Percentiles rank a stretch among this genome's conserved stretches.
phyloP scores from a whole-genome alignment of 805 yeast genomes.

The Saturnispora kantuleensis region DNA sequence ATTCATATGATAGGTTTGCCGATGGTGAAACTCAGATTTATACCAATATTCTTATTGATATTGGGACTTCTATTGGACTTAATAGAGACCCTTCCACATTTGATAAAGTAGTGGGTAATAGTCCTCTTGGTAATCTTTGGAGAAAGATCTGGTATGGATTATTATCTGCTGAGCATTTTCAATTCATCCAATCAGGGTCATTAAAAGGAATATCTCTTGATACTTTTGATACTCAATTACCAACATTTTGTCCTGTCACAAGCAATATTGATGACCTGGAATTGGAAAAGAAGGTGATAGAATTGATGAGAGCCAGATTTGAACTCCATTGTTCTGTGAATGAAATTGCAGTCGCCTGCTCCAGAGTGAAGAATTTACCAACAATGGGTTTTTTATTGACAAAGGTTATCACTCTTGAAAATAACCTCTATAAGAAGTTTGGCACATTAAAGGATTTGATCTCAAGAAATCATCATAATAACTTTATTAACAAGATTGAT shows the following conservation, averaged over 20 bases:
- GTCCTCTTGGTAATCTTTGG: constrained; percentile 34
- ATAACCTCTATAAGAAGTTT: constrained; percentile 22
- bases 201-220: constrained; percentile 32
- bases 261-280: constrained; percentile 30
- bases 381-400: constrained; percentile 30
- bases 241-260: constrained; percentile 29
- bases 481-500: constrained; percentile 16
- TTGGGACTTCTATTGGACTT: constrained; percentile 58
- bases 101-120: constrained; percentile 10
- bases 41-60: constrained; percentile 49
- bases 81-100: constrained; percentile 58
- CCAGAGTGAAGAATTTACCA: constrained; percentile 33
- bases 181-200: constrained; percentile 39
- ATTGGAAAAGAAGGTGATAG: constrained; percentile 34
- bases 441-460: constrained; percentile 24
- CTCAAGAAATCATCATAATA: constrained; percentile 15
- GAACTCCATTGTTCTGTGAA: constrained; percentile 25
- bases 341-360: constrained; percentile 28
- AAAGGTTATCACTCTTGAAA: constrained; percentile 30
- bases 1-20: constrained; percentile 43
- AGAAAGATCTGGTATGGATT: constrained; percentile 52
- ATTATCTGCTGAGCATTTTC: constrained; percentile 35
- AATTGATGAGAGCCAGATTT: constrained; percentile 23
- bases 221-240: constrained; percentile 43
- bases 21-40: constrained; percentile 51